phyloP scores from a whole-genome alignment of 2,329 filamentous ascomycete genomes.

The Epichloe gansuensis region DNA sequence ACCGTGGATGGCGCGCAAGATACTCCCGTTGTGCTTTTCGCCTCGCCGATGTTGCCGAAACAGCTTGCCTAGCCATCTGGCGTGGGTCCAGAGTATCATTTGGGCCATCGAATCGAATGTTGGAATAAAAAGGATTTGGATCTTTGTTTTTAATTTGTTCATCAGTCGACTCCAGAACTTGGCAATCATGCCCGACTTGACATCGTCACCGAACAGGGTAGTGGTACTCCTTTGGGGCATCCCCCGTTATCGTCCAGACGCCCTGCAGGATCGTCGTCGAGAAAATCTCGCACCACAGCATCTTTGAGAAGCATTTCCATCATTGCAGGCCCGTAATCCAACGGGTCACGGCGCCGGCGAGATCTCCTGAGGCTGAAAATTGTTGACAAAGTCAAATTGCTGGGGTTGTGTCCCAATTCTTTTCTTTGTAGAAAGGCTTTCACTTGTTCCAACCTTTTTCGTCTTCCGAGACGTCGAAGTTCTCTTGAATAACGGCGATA shows the following conservation, averaged over 20 bases:
- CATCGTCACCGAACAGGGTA: slow-evolving; percentile 26
- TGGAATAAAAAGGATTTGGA: slow-evolving; percentile 91
- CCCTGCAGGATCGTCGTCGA: slow-evolving; percentile 56
- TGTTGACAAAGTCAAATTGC: slow-evolving; percentile 65
- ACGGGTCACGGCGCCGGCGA: slow-evolving; percentile 58
- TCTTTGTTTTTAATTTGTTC: slow-evolving; percentile 50
- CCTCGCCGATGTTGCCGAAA: slow-evolving; percentile 68
- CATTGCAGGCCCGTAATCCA: slow-evolving; percentile 83
- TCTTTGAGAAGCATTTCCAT: slow-evolving; percentile 97
- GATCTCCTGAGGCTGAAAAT: slow-evolving; percentile 54
- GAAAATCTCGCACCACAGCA: slow-evolving; percentile 85
- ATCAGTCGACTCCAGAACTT: slow-evolving; percentile 49
- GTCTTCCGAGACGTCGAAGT: slow-evolving; percentile 96
- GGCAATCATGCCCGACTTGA: slow-evolving; percentile 47
- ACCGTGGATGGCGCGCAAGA: slow-evolving; percentile 71
- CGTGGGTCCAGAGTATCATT: slow-evolving; percentile 75
- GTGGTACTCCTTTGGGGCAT: slow-evolving; percentile 20
- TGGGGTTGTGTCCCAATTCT: slow-evolving; percentile 60
- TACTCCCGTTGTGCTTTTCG: slow-evolving; percentile 88
- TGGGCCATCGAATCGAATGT: slow-evolving; percentile 51
- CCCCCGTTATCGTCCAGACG: slow-evolving; percentile 16
- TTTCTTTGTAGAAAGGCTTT: slow-evolving; percentile 88
- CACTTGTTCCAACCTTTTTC: slow-evolving; percentile 91
- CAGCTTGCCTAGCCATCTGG: slow-evolving; percentile 81
- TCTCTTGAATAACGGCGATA: slow-evolving; percentile 99